These are phyloP conservation scores for Porcisia hertigi DNA, from an alignment of 208 protist genomes.

Conservation along the genomic window DNA sequence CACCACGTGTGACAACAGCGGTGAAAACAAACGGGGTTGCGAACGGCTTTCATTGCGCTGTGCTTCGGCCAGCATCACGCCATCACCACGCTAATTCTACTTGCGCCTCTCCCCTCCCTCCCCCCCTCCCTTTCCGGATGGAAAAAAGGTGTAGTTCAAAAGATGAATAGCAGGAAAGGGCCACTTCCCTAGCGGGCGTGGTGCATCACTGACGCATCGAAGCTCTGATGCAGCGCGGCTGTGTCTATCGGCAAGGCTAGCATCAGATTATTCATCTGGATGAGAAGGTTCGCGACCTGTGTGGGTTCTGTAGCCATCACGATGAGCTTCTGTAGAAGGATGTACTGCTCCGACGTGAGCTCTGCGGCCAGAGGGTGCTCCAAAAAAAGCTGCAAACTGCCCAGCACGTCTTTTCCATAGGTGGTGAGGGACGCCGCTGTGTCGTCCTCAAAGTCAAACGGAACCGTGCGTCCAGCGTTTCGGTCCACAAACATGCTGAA, in stretches of 20 bases:
- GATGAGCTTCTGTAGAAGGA: conserved; percentile 58
- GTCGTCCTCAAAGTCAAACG: conserved; percentile 56
- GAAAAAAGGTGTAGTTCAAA: neutral
- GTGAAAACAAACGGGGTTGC: neutral
- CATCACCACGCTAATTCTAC: neutral
- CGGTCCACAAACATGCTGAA: conserved; percentile 91
- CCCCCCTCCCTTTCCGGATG: too few relatives aligned
- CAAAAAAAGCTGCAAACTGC: conserved; percentile 51
- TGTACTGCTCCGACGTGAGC: conserved; percentile 61
- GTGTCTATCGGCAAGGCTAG: conserved; percentile 51
- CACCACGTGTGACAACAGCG: neutral
- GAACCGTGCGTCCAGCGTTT: conserved; percentile 76
- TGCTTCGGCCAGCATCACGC: neutral
- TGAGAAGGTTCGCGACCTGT: conserved; percentile 71
- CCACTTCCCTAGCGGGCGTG: conserved; percentile 6
- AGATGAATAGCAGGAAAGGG: too few relatives aligned
- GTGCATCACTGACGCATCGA: conserved; percentile 39
- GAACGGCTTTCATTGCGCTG: neutral
- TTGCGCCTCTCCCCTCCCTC: neutral
- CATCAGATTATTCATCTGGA: conserved; percentile 79
- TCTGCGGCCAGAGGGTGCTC: conserved; percentile 47
- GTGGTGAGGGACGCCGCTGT: conserved; percentile 31
- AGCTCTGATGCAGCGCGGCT: conserved; percentile 40
- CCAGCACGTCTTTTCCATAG: conserved; percentile 62
- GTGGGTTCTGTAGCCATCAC: conserved; percentile 60